Evolutionary conservation across 2,329 filamentous ascomycete genomes (phyloP).

Genomic region (Trichoderma endophyticum): DNA sequence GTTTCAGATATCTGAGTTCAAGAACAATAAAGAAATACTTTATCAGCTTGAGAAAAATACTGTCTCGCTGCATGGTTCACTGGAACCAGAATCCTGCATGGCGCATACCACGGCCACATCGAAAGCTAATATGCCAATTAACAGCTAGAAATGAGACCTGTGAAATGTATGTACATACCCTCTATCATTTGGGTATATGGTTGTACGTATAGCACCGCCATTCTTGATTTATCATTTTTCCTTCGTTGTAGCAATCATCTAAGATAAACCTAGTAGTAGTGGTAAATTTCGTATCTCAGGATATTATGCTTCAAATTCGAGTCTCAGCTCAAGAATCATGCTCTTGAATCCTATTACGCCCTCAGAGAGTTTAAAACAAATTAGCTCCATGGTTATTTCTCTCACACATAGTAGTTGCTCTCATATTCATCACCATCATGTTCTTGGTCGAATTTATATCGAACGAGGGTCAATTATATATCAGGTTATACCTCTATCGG

Average conservation of each 20-base stretch:
- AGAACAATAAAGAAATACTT: not conserved
- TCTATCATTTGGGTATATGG: too few species aligned
- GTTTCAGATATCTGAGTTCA: rapidly evolving
- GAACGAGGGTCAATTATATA: too few species aligned
- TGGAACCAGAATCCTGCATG: not conserved
- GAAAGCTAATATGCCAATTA: not conserved
- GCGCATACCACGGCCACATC: not conserved
- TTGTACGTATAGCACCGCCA: rapidly evolving
- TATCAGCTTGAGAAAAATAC: too few species aligned
- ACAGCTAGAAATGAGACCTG: not conserved
- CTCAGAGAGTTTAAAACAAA: not conserved
- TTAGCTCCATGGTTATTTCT: rapidly evolving
- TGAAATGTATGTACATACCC: too few species aligned
- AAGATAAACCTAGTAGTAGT: not conserved
- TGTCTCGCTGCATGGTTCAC: not conserved
- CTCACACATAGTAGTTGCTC: not conserved
- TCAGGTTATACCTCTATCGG: too few species aligned
- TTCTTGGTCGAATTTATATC: not conserved
- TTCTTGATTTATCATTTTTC: too few species aligned
- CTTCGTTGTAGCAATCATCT: too few species aligned
- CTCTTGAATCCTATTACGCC: not conserved
- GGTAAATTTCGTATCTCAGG: rapidly evolving
- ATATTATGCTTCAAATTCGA: not conserved
- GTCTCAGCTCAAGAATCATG: not conserved
- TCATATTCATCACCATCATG: not conserved